Evolutionary conservation across 2,329 filamentous ascomycete genomes (phyloP).

Genomic region (Nemania sp.): DNA sequence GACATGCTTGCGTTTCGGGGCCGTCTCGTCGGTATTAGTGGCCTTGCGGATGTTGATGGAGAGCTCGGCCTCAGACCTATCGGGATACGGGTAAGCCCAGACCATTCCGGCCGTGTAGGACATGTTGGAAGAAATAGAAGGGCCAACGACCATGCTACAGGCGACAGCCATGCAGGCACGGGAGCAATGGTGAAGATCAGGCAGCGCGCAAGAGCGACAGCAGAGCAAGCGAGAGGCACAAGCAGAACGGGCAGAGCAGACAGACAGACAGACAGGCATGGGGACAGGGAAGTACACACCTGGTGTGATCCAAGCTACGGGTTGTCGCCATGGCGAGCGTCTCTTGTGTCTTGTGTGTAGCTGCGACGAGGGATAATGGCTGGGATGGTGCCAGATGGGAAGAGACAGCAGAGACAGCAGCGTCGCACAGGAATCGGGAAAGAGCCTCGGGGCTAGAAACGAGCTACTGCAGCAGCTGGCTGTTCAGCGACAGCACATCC

Average conservation of each 20-base stretch:
- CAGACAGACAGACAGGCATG: too few relatives aligned
- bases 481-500: slow-evolving; percentile 30
- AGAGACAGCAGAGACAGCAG: slow-evolving; percentile 12
- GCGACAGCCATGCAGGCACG: slow-evolving; percentile 5
- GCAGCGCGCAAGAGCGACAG: background rate
- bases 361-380: slow-evolving; percentile 4
- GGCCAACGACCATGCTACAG: background rate
- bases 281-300: slow-evolving; percentile 30
- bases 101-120: slow-evolving; percentile 23
- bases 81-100: slow-evolving; percentile 22
- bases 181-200: too few relatives aligned
- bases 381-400: too few relatives aligned
- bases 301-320: slow-evolving; percentile 41
- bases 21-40: slow-evolving; percentile 68
- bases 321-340: slow-evolving; percentile 38
- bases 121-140: slow-evolving; percentile 19
- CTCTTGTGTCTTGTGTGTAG: slow-evolving; percentile 26
- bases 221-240: slow-evolving; percentile 10
- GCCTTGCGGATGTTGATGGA: slow-evolving; percentile 72
- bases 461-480: slow-evolving; percentile 25
- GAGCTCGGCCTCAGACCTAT: slow-evolving; percentile 69
- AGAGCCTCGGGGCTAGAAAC: slow-evolving; percentile 20
- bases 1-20: slow-evolving; percentile 86
- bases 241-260: slow-evolving; percentile 2
- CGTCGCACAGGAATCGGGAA: slow-evolving; percentile 27